Base-by-base conservation (phyloP, 2,329 filamentous ascomycete genomes). In the Alternaria ethzedia region DNA sequence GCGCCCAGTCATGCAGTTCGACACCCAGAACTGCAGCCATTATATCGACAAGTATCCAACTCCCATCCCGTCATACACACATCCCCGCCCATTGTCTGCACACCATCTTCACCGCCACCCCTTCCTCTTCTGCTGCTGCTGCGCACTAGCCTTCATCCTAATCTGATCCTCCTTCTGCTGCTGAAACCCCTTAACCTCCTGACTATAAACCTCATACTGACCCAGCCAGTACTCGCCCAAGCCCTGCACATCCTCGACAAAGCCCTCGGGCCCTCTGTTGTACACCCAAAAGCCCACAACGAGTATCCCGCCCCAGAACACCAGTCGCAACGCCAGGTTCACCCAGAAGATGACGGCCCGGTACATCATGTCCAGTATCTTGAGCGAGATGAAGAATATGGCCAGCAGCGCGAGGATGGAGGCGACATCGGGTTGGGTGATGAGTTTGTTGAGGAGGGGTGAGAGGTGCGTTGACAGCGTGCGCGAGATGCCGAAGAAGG, bases 281-380 rank as follows among this genome's bases (percentile, higher is more conserved):
- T 89, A 88, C 78, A 87, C 60, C 84, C 84, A 87, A 17, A 89
- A 82, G 0, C 84, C 83, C 0, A 89, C 45, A 0, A 84, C 83
- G 5, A 85, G 81, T 3, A 94, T 69, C 2, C 82, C 77, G 2
- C 85, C 86, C 88, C 89, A 96, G 67, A 93, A 88, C 2, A 87
- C 78, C 45, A 93, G 69, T 23, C 86, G 82, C 66, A 92, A 78
- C 11, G 85, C 84, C 59, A 97, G 75, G n/a, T 86, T 83, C 56
- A 93, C 87, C 88, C 93, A 93, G 83, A 90, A 96, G 75, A 93
- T 82, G 61, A 97, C 84, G 20, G 93, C 82, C 64, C 92, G 87
- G 65, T 89, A 88, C 17, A 93, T 82, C 82, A 91, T 90, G 76
- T 90, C 86, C 67, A 90, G 81, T 45, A 96, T 83, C 68, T 88